phyloP scores from a whole-genome alignment of 2,329 filamentous ascomycete species.

The Hypoxylon sp. region DNA sequence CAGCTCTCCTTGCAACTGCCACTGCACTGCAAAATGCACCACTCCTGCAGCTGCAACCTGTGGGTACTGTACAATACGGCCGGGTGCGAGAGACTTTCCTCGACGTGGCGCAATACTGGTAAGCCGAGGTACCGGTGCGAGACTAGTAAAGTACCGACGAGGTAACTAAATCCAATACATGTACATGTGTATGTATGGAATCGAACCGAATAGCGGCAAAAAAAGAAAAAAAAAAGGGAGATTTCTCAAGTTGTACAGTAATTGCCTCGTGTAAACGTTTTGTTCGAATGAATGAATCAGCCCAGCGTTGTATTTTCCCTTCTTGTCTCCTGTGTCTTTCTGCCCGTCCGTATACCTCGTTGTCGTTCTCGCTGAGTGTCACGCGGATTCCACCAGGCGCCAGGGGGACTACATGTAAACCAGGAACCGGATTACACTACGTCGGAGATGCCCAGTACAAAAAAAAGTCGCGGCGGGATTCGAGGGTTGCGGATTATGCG shows the following conservation, averaged over 20 bases:
- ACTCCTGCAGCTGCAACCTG: slow-evolving; percentile 35
- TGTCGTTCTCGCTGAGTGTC: slow-evolving; percentile 39
- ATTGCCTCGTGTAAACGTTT: slow-evolving; percentile 9
- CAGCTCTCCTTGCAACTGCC: slow-evolving; percentile 19
- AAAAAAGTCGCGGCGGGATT: slow-evolving; percentile 22
- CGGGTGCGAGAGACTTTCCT: slow-evolving; percentile 31
- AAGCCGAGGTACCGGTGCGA: slow-evolving; percentile 33
- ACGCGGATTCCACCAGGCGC: slow-evolving; percentile 38
- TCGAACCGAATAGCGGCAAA: slow-evolving; percentile 36
- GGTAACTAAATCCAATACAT: too few species aligned
- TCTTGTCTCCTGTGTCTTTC: background rate
- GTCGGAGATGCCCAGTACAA: slow-evolving; percentile 38
- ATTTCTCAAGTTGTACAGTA: slow-evolving; percentile 1
- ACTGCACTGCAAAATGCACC: slow-evolving; percentile 11
- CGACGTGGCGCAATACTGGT: slow-evolving; percentile 31
- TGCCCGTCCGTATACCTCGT: slow-evolving; percentile 30
- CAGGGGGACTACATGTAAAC: too few species aligned
- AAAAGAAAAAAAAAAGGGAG: background rate
- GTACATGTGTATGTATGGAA: too few species aligned
- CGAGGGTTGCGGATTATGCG: slow-evolving; percentile 32
- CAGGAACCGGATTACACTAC: slow-evolving; percentile 42
- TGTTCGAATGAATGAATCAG: slow-evolving; percentile 26
- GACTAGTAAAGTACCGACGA: slow-evolving; percentile 21
- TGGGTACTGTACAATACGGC: slow-evolving; percentile 28
- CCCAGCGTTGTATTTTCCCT: slow-evolving; percentile 29